Evolutionary conservation across 176 grass and related monocot genomes (phyloP), one percentile per base, ranked within the genome.

Genomic region (Rhynchospora breviuscula): DNA sequence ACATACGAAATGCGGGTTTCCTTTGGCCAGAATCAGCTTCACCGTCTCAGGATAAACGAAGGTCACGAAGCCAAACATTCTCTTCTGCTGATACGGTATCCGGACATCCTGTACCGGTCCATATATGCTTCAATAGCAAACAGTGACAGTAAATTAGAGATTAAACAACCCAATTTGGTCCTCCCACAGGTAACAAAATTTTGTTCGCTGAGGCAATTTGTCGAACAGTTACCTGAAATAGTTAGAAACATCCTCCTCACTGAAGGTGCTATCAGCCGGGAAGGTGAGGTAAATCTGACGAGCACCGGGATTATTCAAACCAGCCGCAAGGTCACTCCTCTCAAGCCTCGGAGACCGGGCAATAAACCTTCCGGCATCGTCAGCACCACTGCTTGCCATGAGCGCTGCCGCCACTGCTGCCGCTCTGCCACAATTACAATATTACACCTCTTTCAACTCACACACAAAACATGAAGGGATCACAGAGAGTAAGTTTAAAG

Each of bases 31-130:
- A 52, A 97, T 97, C 11, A 86, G 15, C 72, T 84, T 86, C 25
- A 93, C 94, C 0, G 94, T 93, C 67, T 93, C 91, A 3, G 91
- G 84, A 78, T 88, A 93, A 19, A 89, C 83, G 83, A 97, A 97
- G 83, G 94, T 97, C 80, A 97, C 94, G 12, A 97, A 97, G 19
- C 94, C 94, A n/a, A 97, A 97, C 94, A 97, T 97, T 69, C 94
- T 86, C 92, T 94, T 97, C 80, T 92, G 88, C 85, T 97, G 94
- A 78, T 94, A 91, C 9, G 94, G 94, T 77, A 97, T 94, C 67
- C 94, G 88, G 63, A 97, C 94, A 76, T 97, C 94, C 84, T 97
- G 94, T 83, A 97, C 94, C 11, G 92, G 92, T 5, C 94, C 92
- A 76, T 92, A 97, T 67, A 92, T 92, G 69, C 94, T 97, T 87